These are phyloP conservation scores for Lentinula aciculospora DNA, from an alignment of 768 basidiomycete species.

Conservation along the genomic window DNA sequence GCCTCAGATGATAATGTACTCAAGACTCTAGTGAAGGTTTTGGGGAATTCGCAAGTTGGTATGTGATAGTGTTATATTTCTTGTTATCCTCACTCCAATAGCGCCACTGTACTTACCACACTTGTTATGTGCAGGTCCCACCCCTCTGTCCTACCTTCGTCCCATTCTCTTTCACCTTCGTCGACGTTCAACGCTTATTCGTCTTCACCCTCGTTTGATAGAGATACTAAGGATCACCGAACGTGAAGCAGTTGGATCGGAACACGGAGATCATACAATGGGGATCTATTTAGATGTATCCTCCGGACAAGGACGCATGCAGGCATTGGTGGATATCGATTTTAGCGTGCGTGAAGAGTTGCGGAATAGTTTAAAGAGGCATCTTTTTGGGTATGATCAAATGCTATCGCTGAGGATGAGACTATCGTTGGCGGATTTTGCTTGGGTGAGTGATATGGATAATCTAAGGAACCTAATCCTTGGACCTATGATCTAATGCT, in stretches of 20 bases:
- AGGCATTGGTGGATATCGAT: too few species aligned
- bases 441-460: conserved; percentile 45
- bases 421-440: conserved; percentile 46
- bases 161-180: conserved; percentile 43
- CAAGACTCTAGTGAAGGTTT: conserved; percentile 22
- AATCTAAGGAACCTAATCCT: too few species aligned
- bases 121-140: conserved; percentile 28
- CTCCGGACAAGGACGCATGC: too few species aligned
- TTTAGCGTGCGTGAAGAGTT: too few species aligned
- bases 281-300: too few species aligned
- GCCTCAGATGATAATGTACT: conserved; percentile 27
- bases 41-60: conserved; percentile 28
- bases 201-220: conserved; percentile 38
- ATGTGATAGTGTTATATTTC: too few species aligned
- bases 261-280: too few species aligned
- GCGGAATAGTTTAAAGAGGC: conserved; percentile 41
- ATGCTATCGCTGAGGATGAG: conserved; percentile 51
- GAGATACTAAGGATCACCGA: conserved; percentile 26
- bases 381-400: conserved; percentile 59
- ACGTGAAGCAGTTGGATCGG: too few species aligned
- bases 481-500: too few species aligned
- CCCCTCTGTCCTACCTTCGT: conserved; percentile 47
- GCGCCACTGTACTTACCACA: neutral
- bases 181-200: conserved; percentile 26
- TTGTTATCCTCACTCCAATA: neutral